Percentiles rank a stretch among this genome's conserved stretches.
Conservation (phyloP, 208 protist species). For the Crithidia thermophila region DNA sequence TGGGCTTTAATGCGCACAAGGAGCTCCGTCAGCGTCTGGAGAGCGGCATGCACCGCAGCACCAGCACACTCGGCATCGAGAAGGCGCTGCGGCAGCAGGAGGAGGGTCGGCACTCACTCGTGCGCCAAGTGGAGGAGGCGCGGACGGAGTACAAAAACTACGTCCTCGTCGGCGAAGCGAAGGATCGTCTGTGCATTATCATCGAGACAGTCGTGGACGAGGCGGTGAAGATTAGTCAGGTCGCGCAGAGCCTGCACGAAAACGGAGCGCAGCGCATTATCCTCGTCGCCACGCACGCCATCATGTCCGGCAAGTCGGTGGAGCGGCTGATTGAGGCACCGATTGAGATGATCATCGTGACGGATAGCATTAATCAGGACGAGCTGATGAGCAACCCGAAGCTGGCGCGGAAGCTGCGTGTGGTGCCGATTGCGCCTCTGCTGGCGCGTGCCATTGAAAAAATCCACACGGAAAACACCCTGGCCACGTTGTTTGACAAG, state of each 20-base stretch:
- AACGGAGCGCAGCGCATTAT: slow-evolving; percentile 73
- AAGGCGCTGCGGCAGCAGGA: slow-evolving; percentile 65
- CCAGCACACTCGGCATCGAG: slow-evolving; percentile 64
- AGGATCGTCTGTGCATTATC: slow-evolving; percentile 77
- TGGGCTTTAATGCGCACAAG: too few species aligned
- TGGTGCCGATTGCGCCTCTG: slow-evolving; percentile 83
- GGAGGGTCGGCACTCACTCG: slow-evolving; percentile 37
- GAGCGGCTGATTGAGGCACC: slow-evolving; percentile 72
- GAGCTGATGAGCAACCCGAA: slow-evolving; percentile 61
- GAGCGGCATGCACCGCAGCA: slow-evolving; percentile 22
- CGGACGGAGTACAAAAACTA: slow-evolving; percentile 47
- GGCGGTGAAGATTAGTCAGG: slow-evolving; percentile 63
- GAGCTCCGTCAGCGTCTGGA: slow-evolving; percentile 11
- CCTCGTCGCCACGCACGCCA: slow-evolving; percentile 75
- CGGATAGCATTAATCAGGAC: slow-evolving; percentile 86
- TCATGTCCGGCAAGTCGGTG: slow-evolving; percentile 63
- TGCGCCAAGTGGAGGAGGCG: slow-evolving; percentile 29
- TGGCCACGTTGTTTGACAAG: slow-evolving; percentile 75
- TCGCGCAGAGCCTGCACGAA: slow-evolving; percentile 57
- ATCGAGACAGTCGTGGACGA: slow-evolving; percentile 81
- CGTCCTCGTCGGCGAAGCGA: slow-evolving; percentile 77
- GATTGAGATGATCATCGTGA: slow-evolving; percentile 82
- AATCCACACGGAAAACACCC: slow-evolving; percentile 86
- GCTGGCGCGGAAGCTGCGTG: slow-evolving; percentile 79
- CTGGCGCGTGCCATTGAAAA: slow-evolving; percentile 86